Evolutionary conservation across 768 basidiomycete species (phyloP).

Genomic region (Agrocybe chaxingu): DNA sequence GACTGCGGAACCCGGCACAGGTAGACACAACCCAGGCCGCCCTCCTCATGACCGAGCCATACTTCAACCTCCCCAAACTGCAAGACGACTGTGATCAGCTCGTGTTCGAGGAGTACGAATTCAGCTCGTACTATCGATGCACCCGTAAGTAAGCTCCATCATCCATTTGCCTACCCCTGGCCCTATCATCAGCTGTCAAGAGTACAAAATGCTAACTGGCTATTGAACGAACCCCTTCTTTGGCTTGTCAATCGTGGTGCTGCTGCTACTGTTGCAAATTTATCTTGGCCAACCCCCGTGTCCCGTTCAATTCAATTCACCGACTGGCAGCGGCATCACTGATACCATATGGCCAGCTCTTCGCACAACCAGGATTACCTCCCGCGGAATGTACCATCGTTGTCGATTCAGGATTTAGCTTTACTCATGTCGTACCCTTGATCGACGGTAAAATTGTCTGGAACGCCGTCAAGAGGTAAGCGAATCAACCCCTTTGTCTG

Average conservation of each 20-base stretch:
- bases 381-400: conserved; percentile 77
- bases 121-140: conserved; percentile 74
- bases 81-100: conserved; percentile 95
- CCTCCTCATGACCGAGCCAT: conserved; percentile 88
- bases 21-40: conserved; percentile 70
- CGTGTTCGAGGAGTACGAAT: conserved; percentile 96
- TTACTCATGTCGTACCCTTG: conserved; percentile 87
- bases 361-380: conserved; percentile 44
- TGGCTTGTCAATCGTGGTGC: no score
- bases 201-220: neutral
- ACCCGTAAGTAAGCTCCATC: conserved; percentile 56
- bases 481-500: neutral
- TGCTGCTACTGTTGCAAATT: neutral
- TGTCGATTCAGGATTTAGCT: conserved; percentile 92
- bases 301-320: conserved; percentile 10
- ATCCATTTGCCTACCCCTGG: no score
- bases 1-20: conserved; percentile 32
- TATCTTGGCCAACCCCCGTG: neutral
- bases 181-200: conserved; percentile 3
- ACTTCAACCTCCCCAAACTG: conserved; percentile 89
- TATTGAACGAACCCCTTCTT: neutral
- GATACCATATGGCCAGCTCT: conserved; percentile 73
- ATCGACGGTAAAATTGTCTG: conserved; percentile 72
- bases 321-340: conserved; percentile 65
- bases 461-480: conserved; percentile 78